A percentile compares a stretch with the other conserved stretches of the same genome.
Conservation (phyloP, 495 filamentous ascomycete genomes). For the Aspergillus olivimuriae region DNA sequence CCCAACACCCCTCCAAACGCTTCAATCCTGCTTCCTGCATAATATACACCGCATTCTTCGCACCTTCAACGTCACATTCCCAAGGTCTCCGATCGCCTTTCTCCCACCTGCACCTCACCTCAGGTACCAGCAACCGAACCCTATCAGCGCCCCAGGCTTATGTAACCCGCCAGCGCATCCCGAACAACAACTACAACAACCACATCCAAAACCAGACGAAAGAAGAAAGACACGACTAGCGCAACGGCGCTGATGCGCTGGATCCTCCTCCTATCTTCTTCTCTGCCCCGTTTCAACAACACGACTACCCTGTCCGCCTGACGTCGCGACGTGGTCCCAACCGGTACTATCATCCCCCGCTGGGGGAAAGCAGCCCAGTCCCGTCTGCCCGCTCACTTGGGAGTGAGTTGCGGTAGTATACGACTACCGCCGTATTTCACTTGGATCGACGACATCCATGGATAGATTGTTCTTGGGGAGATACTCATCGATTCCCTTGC, state of each 20-base stretch:
- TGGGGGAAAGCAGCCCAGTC: background rate
- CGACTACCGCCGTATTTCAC: no score
- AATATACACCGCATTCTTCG: no score
- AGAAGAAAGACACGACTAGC: no score
- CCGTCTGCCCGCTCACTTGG: background rate
- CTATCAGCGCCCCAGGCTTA: no score
- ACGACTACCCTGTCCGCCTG: no score
- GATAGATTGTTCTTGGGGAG: no score
- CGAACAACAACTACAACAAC: background rate
- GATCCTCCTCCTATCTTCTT: background rate
- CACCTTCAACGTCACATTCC: no score
- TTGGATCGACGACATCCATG: no score
- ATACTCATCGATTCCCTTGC: no score
- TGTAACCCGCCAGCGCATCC: background rate
- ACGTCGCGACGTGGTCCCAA: background rate
- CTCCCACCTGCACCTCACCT: no score
- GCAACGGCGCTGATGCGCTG: conserved; percentile 16
- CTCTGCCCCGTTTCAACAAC: background rate
- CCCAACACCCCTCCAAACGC: background rate
- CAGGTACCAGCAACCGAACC: no score
- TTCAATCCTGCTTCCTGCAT: background rate
- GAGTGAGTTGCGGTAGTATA: background rate
- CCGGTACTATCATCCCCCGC: background rate
- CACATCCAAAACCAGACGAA: background rate
- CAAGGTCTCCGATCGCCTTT: no score